phyloP scores from a whole-genome alignment of 345 rosid genomes.

The Clausena lansium region DNA sequence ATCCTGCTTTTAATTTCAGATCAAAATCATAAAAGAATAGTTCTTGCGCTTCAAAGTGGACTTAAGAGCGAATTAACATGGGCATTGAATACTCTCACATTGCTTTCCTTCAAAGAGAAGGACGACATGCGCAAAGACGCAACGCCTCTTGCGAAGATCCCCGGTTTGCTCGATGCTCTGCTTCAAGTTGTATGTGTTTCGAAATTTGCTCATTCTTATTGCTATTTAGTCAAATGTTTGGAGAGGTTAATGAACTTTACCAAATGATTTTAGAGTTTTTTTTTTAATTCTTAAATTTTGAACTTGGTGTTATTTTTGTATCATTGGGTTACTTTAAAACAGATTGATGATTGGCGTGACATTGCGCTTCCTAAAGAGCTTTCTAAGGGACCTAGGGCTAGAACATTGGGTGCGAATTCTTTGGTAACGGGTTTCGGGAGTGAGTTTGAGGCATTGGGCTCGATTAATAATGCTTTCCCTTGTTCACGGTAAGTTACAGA shows the following conservation, averaged over 20 bases:
- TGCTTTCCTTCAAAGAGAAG: conserved; percentile 93
- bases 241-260: background rate
- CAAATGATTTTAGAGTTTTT: no score
- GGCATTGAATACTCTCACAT: conserved; percentile 89
- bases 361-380: conserved; percentile 70
- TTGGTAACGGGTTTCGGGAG: conserved; percentile 76
- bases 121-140: conserved; percentile 85
- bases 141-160: conserved; percentile 78
- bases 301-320: background rate
- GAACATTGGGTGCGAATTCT: conserved; percentile 69
- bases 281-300: background rate
- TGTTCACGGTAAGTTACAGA: conserved; percentile 46
- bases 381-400: conserved; percentile 49
- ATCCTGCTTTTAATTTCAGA: conserved; percentile 33
- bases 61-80: conserved; percentile 91
- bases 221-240: background rate
- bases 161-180: conserved; percentile 95
- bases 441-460: conserved; percentile 58
- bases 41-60: conserved; percentile 94
- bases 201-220: background rate
- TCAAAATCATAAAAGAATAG: conserved; percentile 86
- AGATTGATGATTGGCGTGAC: conserved; percentile 99
- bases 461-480: conserved; percentile 32
- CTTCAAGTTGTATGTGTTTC: conserved; percentile 71
- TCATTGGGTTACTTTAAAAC: conserved; percentile 21